Conservation (phyloP, 1,139 yeast species). For the Lizanozyma gosingica region DNA sequence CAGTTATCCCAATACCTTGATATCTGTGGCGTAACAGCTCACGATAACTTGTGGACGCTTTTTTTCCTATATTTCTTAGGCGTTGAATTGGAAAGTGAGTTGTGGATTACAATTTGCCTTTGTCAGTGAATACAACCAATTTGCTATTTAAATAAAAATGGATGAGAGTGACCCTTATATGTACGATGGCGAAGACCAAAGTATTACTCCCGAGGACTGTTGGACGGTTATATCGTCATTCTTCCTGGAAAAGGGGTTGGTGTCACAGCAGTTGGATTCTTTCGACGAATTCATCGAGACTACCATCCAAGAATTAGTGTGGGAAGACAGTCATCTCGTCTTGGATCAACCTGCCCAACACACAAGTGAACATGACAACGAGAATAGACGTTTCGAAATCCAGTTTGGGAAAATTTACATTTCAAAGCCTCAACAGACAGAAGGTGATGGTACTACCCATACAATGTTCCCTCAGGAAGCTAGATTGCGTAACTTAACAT, state of each 20-base stretch:
- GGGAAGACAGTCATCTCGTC: conserved; percentile 91
- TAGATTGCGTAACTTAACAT: conserved; percentile 87
- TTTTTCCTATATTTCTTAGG: too few species aligned
- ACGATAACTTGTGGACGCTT: too few species aligned
- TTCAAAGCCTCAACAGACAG: conserved; percentile 96
- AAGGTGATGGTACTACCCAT: conserved; percentile 98
- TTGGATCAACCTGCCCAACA: conserved; percentile 98
- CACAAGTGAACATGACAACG: conserved; percentile 80
- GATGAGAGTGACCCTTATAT: conserved; percentile 49
- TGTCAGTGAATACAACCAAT: too few species aligned
- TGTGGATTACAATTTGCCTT: too few species aligned
- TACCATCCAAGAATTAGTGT: conserved; percentile 90
- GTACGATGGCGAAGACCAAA: conserved; percentile 56
- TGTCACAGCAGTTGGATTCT: conserved; percentile 95
- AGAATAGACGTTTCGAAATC: conserved; percentile 88
- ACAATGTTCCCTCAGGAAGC: conserved; percentile 99
- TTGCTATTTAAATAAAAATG: neutral
- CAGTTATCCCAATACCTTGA: too few species aligned
- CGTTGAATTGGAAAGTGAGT: too few species aligned
- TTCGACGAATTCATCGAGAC: conserved; percentile 97
- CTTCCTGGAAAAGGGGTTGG: conserved; percentile 93
- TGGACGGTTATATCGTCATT: conserved; percentile 97
- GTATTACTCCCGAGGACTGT: conserved; percentile 95
- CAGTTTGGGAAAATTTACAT: conserved; percentile 94
- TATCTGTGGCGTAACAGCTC: too few species aligned